phyloP scores from a whole-genome alignment of 352 stramenopile species.

The Phytophthora palmivora region DNA sequence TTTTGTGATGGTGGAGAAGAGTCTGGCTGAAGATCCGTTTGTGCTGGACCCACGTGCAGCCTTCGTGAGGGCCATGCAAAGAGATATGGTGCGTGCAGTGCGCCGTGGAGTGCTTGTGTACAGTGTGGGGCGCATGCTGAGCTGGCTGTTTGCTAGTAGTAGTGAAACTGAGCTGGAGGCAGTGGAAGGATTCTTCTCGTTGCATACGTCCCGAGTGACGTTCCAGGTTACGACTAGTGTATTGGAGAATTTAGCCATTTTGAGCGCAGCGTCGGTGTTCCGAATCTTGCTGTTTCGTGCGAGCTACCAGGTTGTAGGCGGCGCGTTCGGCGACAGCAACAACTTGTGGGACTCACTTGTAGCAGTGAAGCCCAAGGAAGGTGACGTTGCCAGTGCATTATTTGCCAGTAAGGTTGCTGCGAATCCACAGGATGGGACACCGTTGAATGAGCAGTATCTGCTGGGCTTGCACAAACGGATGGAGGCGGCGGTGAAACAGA shows the following conservation, averaged over 20 bases:
- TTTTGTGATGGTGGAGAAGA: slow-evolving; percentile 51
- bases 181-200: slow-evolving; percentile 34
- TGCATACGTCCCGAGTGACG: slow-evolving; percentile 29
- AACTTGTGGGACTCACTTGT: slow-evolving; percentile 48
- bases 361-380: slow-evolving; percentile 33
- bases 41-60: slow-evolving; percentile 53
- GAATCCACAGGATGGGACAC: slow-evolving; percentile 27
- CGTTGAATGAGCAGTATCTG: slow-evolving; percentile 59
- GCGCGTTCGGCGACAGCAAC: slow-evolving; percentile 17
- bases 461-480: slow-evolving; percentile 42
- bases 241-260: slow-evolving; percentile 52
- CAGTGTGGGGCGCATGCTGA: slow-evolving; percentile 31
- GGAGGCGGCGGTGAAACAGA: slow-evolving; percentile 38
- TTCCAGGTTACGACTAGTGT: slow-evolving; percentile 60
- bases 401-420: slow-evolving; percentile 30
- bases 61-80: slow-evolving; percentile 44
- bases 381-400: slow-evolving; percentile 33
- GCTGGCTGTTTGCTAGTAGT: slow-evolving; percentile 24
- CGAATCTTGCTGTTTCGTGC: slow-evolving; percentile 60
- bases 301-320: slow-evolving; percentile 37
- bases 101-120: slow-evolving; percentile 53
- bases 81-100: slow-evolving; percentile 52
- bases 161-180: slow-evolving; percentile 1
- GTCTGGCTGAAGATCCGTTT: slow-evolving; percentile 55
- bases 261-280: slow-evolving; percentile 55